Evolutionary conservation across 805 yeast species (phyloP), one percentile per base, ranked within the genome.

Genomic region (Candida methanosorbosa): DNA sequence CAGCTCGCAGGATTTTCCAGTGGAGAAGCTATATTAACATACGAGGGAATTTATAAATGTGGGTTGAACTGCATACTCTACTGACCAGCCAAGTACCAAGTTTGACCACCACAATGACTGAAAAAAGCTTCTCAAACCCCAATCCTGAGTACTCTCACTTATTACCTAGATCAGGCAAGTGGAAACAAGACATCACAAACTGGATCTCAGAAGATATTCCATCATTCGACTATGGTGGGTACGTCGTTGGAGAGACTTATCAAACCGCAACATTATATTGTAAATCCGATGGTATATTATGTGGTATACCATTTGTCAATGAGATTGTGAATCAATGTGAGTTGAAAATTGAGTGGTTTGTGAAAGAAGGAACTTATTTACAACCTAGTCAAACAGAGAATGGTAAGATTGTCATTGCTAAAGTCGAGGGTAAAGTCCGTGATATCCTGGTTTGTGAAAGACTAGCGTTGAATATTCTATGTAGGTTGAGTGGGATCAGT

Each of bases 211-310:
- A 88, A 50, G 97, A 88, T 49, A 90, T 83, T 13, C 97, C 97
- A 2, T 76, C 94, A 0, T 90, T 90, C 48, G 97, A 88, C 56
- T 82, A 79, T 48, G 97, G 97, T 23, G 97, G 96, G 2, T 85
- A 63, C 49, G 97, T 90, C 2, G 97, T 90, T n/a, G 97, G 97
- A 11, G 69, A 70, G 35, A 78, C 69, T 29, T 45, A 46, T 3
- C 81, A 84, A 49, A 64, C 76, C 3, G 97, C 95, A 2, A 75
- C 84, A 2, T 63, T 88, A 29, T 81, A 72, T 59, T 82, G 94
- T 67, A 88, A 88, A 57, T 79, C 80, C 39, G 64, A 68, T 27
- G 96, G 97, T 18, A 66, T 85, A 5, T 61, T 90, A 5, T 75
- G 85, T 27, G 97, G 97, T 22, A 74, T 83, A 7, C 95, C 96